Percentiles rank a stretch among this genome's conserved stretches.
phyloP scores from a whole-genome alignment of 1,139 yeast genomes.

The Spathaspora sp. region DNA sequence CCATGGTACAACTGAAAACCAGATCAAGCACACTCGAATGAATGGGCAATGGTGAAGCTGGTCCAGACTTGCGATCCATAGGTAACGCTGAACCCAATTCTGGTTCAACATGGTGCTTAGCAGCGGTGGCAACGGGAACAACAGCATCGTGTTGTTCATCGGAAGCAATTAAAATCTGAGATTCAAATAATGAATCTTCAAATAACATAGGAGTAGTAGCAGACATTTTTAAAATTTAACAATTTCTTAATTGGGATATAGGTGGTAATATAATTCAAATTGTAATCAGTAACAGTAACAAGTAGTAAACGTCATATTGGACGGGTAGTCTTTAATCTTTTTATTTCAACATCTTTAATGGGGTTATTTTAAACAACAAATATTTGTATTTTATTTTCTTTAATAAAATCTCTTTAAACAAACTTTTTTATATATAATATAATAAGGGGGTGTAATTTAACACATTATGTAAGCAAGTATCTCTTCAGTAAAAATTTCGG shows the following conservation, averaged over 20 bases:
- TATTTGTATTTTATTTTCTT: background rate
- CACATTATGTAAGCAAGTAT: slow-evolving; percentile 1
- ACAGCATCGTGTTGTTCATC: slow-evolving; percentile 4
- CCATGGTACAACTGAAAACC: slow-evolving; percentile 53
- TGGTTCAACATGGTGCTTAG: slow-evolving; percentile 6
- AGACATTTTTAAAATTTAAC: slow-evolving; percentile 21
- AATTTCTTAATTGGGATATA: background rate
- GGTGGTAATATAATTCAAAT: background rate
- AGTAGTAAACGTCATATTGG: slow-evolving; percentile 4
- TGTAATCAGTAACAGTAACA: background rate
- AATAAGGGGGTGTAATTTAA: slow-evolving; percentile 2
- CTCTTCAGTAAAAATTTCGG: background rate
- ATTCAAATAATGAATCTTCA: slow-evolving; percentile 32
- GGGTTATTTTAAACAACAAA: background rate
- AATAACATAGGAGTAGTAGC: slow-evolving; percentile 20
- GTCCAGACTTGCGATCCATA: slow-evolving; percentile 11
- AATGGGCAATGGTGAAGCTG: slow-evolving; percentile 47
- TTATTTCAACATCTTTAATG: slow-evolving; percentile 2
- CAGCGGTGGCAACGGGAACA: slow-evolving; percentile 1
- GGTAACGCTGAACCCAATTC: slow-evolving; percentile 9
- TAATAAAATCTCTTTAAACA: slow-evolving; percentile 3
- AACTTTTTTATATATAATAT: slow-evolving; percentile 2
- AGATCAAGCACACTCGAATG: slow-evolving; percentile 63
- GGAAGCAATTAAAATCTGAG: slow-evolving; percentile 13
- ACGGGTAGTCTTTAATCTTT: background rate